Evolutionary conservation across 495 filamentous ascomycete species (phyloP).

Genomic region (Podospora anserina): DNA sequence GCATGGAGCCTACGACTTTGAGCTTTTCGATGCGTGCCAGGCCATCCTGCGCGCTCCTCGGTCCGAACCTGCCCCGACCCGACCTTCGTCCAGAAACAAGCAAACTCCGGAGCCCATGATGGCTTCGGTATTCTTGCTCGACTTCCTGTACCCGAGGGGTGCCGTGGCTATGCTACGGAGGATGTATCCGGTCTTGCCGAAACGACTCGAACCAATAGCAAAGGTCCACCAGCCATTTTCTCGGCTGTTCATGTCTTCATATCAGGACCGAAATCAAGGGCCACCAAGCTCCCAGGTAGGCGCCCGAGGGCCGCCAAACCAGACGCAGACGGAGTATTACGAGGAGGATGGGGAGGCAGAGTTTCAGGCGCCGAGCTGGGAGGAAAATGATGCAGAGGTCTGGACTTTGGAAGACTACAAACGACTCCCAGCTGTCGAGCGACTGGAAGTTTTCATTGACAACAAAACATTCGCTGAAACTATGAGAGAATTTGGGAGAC

Average conservation of each 20-base stretch:
- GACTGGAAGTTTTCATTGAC: constrained; percentile 7
- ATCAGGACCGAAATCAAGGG: background rate
- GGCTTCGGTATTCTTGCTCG: constrained; percentile 50
- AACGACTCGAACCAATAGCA: constrained; percentile 14
- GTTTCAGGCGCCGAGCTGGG: background rate
- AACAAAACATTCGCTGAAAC: constrained; percentile 1
- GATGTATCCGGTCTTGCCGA: constrained; percentile 21
- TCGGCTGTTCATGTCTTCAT: constrained; percentile 24
- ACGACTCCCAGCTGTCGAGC: background rate
- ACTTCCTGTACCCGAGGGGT: constrained; percentile 61
- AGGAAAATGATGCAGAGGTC: background rate
- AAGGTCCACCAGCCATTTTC: constrained; percentile 6
- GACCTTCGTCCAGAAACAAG: constrained; percentile 16
- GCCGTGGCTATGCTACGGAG: constrained; percentile 49
- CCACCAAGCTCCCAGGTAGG: background rate
- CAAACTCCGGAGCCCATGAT: constrained; percentile 29
- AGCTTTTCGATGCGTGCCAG: constrained; percentile 51
- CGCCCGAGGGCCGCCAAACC: background rate
- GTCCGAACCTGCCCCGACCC: constrained; percentile 13
- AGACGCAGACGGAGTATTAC: background rate
- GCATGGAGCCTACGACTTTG: constrained; percentile 57
- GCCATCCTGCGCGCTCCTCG: constrained; percentile 33
- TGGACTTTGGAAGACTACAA: background rate
- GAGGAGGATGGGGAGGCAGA: constrained; percentile 5
- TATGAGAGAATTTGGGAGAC: constrained; percentile 30